Conservation (phyloP, 139 green algal species). For the Chlamydomonas sp. region DNA sequence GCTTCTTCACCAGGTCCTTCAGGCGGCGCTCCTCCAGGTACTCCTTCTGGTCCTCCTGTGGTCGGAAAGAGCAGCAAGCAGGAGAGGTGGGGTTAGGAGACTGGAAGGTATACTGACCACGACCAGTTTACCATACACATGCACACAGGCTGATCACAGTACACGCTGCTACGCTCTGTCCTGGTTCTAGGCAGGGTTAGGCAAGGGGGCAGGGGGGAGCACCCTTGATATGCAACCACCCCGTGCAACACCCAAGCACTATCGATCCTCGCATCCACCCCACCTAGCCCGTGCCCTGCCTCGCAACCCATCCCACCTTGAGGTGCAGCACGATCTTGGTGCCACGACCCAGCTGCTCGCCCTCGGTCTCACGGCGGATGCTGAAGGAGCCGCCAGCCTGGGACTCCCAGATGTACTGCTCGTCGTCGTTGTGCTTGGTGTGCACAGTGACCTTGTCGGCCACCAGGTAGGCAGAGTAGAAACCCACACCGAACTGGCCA, state of each 20-base stretch:
- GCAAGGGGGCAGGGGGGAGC: background rate
- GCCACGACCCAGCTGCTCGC: conserved; percentile 90
- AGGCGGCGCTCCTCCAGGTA: conserved; percentile 98
- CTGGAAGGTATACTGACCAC: background rate
- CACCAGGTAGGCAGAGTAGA: conserved; percentile 99
- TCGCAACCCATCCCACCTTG: conserved; percentile 66
- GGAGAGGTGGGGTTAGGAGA: background rate
- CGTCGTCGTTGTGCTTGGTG: conserved; percentile 99
- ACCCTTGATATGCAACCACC: background rate
- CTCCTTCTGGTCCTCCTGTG: conserved; percentile 95
- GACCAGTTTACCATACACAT: background rate
- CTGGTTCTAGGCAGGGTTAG: background rate
- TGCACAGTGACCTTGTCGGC: conserved; percentile 90
- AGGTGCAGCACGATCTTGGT: conserved; percentile 97
- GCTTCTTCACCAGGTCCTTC: conserved; percentile 99
- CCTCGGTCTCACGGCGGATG: conserved; percentile 86
- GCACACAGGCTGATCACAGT: background rate
- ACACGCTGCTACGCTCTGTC: conserved; percentile 49
- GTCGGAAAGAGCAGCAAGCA: conserved; percentile 16
- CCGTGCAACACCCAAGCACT: background rate
- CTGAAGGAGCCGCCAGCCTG: conserved; percentile 99
- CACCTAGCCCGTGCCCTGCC: too few relatives aligned
- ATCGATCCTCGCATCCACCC: background rate
- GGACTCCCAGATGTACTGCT: conserved; percentile 98
- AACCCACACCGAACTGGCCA: conserved; percentile 99